Percentiles rank a stretch among this genome's conserved stretches.
These are phyloP conservation scores for Candida maesae DNA, from an alignment of 805 yeast species.

Conservation along the genomic window DNA sequence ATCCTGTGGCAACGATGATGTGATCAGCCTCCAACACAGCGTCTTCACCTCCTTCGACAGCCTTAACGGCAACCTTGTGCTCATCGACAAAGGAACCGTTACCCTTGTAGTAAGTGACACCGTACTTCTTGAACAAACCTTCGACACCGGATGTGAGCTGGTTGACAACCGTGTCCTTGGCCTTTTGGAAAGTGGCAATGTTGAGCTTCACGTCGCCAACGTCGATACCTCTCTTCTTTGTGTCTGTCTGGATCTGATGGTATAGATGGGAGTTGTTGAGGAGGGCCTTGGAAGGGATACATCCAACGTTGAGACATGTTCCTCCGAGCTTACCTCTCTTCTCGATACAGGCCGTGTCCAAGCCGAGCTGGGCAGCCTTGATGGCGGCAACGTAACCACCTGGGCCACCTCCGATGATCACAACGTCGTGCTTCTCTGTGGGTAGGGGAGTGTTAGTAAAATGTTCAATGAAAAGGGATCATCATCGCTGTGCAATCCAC, in stretches of 20 bases:
- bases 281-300: constrained; percentile 96
- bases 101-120: constrained; percentile 93
- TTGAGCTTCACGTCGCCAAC: constrained; percentile 74
- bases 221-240: constrained; percentile 86
- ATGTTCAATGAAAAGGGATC: too few species aligned
- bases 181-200: constrained; percentile 76
- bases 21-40: constrained; percentile 76
- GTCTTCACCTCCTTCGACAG: constrained; percentile 80
- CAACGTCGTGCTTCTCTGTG: constrained; percentile 70
- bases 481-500: too few species aligned
- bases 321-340: constrained; percentile 97
- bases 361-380: constrained; percentile 95
- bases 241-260: constrained; percentile 84
- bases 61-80: constrained; percentile 71
- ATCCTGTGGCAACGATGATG: constrained; percentile 95
- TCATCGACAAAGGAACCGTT: constrained; percentile 84
- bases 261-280: constrained; percentile 91
- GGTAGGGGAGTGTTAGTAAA: constrained; percentile 8
- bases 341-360: constrained; percentile 93
- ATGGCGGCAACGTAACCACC: constrained; percentile 99
- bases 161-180: constrained; percentile 86
- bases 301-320: constrained; percentile 97
- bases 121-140: constrained; percentile 91
- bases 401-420: constrained; percentile 98
- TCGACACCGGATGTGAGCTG: constrained; percentile 94